These are phyloP conservation scores for Trametes gibbosa DNA, from an alignment of 768 basidiomycete genomes.

Conservation along the genomic window DNA sequence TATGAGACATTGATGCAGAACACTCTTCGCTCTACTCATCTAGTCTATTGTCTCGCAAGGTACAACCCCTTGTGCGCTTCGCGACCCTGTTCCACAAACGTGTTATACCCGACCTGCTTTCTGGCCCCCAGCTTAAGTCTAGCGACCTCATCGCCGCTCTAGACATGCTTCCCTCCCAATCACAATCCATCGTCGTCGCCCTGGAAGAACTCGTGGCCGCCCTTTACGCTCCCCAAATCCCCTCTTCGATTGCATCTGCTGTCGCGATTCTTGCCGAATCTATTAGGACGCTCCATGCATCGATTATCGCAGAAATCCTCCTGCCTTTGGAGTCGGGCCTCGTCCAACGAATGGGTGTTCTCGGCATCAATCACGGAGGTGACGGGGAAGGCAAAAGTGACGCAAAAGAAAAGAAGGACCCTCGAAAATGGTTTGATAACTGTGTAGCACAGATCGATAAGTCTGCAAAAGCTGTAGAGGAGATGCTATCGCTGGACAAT, in stretches of 20 bases:
- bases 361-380: slow-evolving; percentile 15
- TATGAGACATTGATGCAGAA: slow-evolving; percentile 25
- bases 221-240: slow-evolving; percentile 63
- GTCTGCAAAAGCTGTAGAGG: slow-evolving; percentile 20
- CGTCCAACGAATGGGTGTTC: slow-evolving; percentile 22
- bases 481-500: slow-evolving; percentile 7
- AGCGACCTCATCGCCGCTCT: slow-evolving; percentile 31
- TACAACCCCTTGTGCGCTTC: slow-evolving; percentile 58
- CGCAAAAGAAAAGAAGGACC: slow-evolving; percentile 36
- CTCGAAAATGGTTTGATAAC: slow-evolving; percentile 58
- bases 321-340: slow-evolving; percentile 23
- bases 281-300: slow-evolving; percentile 36
- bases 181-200: slow-evolving; percentile 48
- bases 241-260: slow-evolving; percentile 38
- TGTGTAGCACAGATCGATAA: slow-evolving; percentile 64
- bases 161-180: slow-evolving; percentile 51
- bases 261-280: slow-evolving; percentile 37
- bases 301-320: slow-evolving; percentile 24
- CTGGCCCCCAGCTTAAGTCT: slow-evolving; percentile 18
- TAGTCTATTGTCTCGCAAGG: slow-evolving; percentile 43
- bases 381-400: not conserved
- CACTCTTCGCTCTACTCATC: no score
- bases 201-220: slow-evolving; percentile 69
- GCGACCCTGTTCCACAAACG: slow-evolving; percentile 62
- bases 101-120: slow-evolving; percentile 49